Conservation (phyloP, 345 rosid genomes). For the Dimocarpus longan region DNA sequence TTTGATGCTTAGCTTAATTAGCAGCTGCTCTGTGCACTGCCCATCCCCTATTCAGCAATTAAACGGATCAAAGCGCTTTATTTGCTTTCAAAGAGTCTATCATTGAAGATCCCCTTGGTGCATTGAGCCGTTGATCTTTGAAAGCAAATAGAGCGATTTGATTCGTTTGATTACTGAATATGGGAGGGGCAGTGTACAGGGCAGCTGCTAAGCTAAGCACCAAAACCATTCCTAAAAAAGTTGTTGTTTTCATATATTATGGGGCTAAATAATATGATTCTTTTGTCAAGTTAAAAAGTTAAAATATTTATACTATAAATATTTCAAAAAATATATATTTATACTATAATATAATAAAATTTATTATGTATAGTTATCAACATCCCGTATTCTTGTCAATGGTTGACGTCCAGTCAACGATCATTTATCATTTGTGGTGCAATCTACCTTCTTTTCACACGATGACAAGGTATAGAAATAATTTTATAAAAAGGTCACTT, state of each 20-base stretch:
- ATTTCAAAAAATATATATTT: too few species aligned
- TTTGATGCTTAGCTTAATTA: background rate
- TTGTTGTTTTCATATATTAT: background rate
- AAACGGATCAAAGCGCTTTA: background rate
- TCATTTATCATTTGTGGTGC: too few species aligned
- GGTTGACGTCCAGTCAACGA: too few species aligned
- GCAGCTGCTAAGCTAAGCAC: background rate
- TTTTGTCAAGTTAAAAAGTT: too few species aligned
- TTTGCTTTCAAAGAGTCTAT: constrained; percentile 7
- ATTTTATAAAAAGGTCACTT: too few species aligned
- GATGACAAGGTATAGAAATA: too few species aligned
- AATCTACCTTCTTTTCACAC: too few species aligned
- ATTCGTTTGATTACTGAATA: background rate
- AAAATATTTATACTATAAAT: too few species aligned
- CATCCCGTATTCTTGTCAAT: too few species aligned
- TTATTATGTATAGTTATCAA: too few species aligned
- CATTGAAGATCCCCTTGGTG: background rate
- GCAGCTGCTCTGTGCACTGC: background rate
- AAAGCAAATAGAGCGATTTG: background rate
- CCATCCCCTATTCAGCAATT: background rate
- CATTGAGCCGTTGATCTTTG: constrained; percentile 5
- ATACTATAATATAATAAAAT: too few species aligned
- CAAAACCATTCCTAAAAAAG: background rate
- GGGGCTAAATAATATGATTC: background rate
- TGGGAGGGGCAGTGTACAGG: background rate